These are phyloP conservation scores for baker's yeast (Saccharomyces cerevisiae) DNA, from an alignment of 805 yeast genomes.

Conservation along the genomic window DNA sequence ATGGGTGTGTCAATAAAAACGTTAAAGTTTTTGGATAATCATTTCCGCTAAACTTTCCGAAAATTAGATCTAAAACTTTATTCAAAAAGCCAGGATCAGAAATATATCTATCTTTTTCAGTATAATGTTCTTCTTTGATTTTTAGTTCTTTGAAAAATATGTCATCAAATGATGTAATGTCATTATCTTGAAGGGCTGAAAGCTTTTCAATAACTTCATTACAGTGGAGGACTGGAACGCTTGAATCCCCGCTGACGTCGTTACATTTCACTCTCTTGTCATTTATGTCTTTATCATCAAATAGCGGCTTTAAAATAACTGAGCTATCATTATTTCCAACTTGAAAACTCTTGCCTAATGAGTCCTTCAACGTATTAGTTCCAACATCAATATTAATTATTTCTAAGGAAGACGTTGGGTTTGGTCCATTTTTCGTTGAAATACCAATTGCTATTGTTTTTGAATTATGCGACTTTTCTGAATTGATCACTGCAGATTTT, in stretches of 20 bases:
- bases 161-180: slow-evolving; percentile 26
- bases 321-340: not conserved
- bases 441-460: slow-evolving; percentile 27
- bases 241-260: slow-evolving; percentile 6
- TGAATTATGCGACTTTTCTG: slow-evolving; percentile 6
- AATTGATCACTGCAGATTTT: slow-evolving; percentile 16
- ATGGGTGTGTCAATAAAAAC: slow-evolving; percentile 78
- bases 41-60: slow-evolving; percentile 25
- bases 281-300: slow-evolving; percentile 9
- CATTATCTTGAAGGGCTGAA: slow-evolving; percentile 10
- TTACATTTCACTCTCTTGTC: slow-evolving; percentile 5
- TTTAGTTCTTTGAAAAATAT: slow-evolving; percentile 26
- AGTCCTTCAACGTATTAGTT: slow-evolving; percentile 56
- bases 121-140: slow-evolving; percentile 43
- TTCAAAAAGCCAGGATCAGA: slow-evolving; percentile 47
- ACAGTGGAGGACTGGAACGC: slow-evolving; percentile 13
- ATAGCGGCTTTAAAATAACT: slow-evolving; percentile 22
- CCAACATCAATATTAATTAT: slow-evolving; percentile 48
- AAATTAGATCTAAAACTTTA: slow-evolving; percentile 37
- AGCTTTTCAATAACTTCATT: slow-evolving; percentile 22
- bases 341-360: slow-evolving; percentile 51
- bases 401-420: slow-evolving; percentile 25
- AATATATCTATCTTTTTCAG: slow-evolving; percentile 56
- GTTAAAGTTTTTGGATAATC: slow-evolving; percentile 52
- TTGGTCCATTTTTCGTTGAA: slow-evolving; percentile 22